These are phyloP conservation scores for Talaromyces ruber DNA, from an alignment of 495 filamentous ascomycete species.

Conservation along the genomic window DNA sequence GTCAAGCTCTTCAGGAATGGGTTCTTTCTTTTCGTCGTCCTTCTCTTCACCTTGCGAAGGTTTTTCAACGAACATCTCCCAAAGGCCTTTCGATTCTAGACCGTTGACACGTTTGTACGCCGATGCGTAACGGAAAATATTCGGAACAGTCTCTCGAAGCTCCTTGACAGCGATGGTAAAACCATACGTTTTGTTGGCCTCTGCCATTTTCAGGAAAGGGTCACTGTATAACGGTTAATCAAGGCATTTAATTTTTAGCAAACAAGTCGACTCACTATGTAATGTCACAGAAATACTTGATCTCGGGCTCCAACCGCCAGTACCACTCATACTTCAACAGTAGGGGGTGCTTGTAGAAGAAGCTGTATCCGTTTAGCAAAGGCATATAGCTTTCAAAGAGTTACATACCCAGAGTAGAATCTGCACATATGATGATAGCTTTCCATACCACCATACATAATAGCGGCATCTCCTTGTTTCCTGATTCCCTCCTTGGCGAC, in stretches of 20 bases:
- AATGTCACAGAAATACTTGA: conserved; percentile 99
- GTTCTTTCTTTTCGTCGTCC: conserved; percentile 54
- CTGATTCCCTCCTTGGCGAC: conserved; percentile 91
- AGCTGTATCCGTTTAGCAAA: conserved; percentile 36
- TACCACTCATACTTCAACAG: conserved; percentile 99
- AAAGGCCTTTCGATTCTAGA: conserved; percentile 82
- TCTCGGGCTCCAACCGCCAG: conserved; percentile 98
- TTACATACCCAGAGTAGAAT: conserved; percentile 88
- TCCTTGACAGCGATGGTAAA: conserved; percentile 99
- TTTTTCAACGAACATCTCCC: conserved; percentile 96
- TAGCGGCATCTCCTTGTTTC: conserved; percentile 93
- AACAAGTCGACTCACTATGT: conserved; percentile 69
- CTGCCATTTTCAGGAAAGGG: conserved; percentile 89
- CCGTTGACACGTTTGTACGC: conserved; percentile 94
- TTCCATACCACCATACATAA: conserved; percentile 99
- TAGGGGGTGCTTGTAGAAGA: conserved; percentile 97
- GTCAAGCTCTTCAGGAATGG: conserved; percentile 77
- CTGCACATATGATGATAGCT: conserved; percentile 98
- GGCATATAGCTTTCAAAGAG: background rate
- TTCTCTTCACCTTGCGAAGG: conserved; percentile 45
- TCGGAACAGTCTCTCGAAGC: conserved; percentile 93
- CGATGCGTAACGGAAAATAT: conserved; percentile 99
- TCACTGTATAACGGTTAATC: conserved; percentile 52
- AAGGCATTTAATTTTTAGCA: background rate
- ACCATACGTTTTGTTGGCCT: conserved; percentile 93